Evolutionary conservation across 2,329 filamentous ascomycete genomes (phyloP), one percentile per base, ranked within the genome.

Genomic region (Colletotrichum spinosum): DNA sequence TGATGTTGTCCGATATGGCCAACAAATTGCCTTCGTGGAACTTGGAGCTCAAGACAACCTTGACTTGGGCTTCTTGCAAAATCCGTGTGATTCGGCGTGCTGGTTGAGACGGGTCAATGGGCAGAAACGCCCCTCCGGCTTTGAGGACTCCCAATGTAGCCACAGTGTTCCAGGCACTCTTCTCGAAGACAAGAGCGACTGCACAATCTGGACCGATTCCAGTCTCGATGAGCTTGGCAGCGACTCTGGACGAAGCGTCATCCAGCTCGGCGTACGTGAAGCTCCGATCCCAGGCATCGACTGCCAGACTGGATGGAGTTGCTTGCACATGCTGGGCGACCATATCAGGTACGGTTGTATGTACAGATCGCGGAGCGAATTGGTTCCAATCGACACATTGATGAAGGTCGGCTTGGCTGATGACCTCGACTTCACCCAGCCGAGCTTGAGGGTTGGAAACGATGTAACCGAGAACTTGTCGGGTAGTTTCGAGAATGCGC

Each of bases 101-200:
- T 10, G 74, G 71, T 39, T 72, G 67, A 10, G 69, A 66, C 39
- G 65, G 45, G 11, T 67, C 65, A 37, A 67, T 13, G 13, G 60
- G 55, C n/a, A 67, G 56, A 34, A 67, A 67, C 8, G 65, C 56
- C 5, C 55, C 61, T 8, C 61, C 62, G 8, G 65, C 46, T 44
- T 65, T 65, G 9, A 65, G 45, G 25, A 67, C 60, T 8, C 51
- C 61, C 38, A 76, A 42, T 35, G 71, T 72, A 1, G 69, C 68
- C 2, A 74, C 68, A 3, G 69, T 62, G n/a, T 69, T 69, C 70
- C 68, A 70, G 5, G 51, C 48, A 12, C 72, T 73, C 57, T 74
- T 76, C n/a, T 73, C 70, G 13, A 75, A 71, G 17, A 69, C 70
- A 2, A 75, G 62, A 5, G 72, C 71, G 17, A 75, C 59, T 6